These are phyloP conservation scores for Aspergillus sp. DNA, from an alignment of 2,329 filamentous ascomycete genomes.

Conservation along the genomic window DNA sequence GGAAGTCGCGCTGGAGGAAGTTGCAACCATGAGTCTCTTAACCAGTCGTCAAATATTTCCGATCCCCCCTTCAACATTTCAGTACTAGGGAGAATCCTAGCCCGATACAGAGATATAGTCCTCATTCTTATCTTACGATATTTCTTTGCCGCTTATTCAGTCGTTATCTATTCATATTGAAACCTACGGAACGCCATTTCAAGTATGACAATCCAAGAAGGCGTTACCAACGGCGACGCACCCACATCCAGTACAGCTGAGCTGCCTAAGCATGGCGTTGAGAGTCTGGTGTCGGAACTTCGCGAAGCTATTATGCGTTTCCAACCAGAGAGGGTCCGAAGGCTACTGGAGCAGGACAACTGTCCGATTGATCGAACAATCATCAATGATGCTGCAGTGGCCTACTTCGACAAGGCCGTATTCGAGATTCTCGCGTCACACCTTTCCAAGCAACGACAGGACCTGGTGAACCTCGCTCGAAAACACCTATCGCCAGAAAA, in stretches of 20 bases:
- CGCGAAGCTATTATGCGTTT: not conserved
- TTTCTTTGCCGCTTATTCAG: not conserved
- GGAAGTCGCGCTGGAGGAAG: not conserved
- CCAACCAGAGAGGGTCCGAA: not conserved
- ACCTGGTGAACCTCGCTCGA: not conserved
- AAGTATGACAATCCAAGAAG: not conserved
- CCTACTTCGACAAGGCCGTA: not conserved
- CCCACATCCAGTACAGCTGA: not conserved
- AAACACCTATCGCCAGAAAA: not conserved
- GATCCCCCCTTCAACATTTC: not conserved
- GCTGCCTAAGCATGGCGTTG: too few relatives aligned
- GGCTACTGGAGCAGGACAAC: not conserved
- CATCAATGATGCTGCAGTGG: not conserved
- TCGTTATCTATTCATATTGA: not conserved
- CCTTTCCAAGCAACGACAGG: not conserved
- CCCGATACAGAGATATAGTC: not conserved
- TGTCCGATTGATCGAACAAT: not conserved
- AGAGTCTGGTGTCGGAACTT: not conserved
- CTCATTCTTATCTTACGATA: not conserved
- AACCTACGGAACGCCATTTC: not conserved
- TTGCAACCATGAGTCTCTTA: not conserved
- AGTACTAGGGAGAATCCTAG: not conserved
- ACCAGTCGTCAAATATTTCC: not conserved
- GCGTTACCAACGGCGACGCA: not conserved
- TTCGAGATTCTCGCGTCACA: not conserved